Conservation (phyloP, 768 basidiomycete genomes). For the Serendipita sp. region DNA sequence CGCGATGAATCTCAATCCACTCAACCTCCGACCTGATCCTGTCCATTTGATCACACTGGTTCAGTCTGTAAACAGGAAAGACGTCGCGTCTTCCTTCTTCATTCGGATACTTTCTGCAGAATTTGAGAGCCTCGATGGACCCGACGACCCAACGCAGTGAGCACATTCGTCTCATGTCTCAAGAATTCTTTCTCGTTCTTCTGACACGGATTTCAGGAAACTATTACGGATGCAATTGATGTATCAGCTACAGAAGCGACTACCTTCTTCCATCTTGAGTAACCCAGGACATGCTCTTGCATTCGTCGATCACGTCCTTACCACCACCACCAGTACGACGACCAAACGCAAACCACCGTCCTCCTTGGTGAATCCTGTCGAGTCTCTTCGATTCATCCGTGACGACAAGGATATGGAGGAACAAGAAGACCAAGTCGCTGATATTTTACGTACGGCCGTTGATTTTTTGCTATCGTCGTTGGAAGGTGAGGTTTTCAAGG, state of each 20-base stretch:
- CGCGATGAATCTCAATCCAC: slow-evolving; percentile 37
- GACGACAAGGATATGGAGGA: slow-evolving; percentile 5
- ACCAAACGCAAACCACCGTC: neutral
- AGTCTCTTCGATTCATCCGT: no score
- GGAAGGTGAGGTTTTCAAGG: slow-evolving; percentile 41
- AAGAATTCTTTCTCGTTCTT: neutral
- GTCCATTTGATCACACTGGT: slow-evolving; percentile 48
- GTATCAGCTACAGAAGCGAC: slow-evolving; percentile 59
- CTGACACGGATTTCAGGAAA: slow-evolving; percentile 26
- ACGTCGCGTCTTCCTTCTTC: slow-evolving; percentile 59
- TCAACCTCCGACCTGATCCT: slow-evolving; percentile 66
- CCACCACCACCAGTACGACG: slow-evolving; percentile 19
- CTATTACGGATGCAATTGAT: slow-evolving; percentile 66
- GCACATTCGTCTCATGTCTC: slow-evolving; percentile 6
- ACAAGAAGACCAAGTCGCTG: slow-evolving; percentile 16
- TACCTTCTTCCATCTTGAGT: slow-evolving; percentile 41
- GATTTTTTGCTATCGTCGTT: slow-evolving; percentile 69
- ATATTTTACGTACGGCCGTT: slow-evolving; percentile 41
- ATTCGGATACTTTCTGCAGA: slow-evolving; percentile 36
- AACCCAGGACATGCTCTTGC: slow-evolving; percentile 61
- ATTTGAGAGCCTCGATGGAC: slow-evolving; percentile 18
- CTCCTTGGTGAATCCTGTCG: neutral
- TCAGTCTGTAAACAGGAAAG: slow-evolving; percentile 45
- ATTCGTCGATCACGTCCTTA: slow-evolving; percentile 68
- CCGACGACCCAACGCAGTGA: slow-evolving; percentile 34